Evolutionary conservation across 305 asterid genomes (phyloP).

Genomic region (Solanum hybrid): DNA sequence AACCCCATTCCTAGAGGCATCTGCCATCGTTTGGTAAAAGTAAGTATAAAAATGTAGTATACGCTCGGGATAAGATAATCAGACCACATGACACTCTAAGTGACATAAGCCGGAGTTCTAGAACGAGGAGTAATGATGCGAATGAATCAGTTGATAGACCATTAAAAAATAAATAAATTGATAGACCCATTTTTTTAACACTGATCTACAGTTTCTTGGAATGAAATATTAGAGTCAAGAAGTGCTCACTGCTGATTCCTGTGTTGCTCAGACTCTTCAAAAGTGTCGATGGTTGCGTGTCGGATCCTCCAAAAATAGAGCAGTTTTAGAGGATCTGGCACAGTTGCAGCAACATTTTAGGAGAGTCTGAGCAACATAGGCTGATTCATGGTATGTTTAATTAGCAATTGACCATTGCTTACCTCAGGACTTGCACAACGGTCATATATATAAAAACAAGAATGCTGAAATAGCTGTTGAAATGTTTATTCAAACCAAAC

Average conservation of each 20-base stretch:
- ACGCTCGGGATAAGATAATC: neutral
- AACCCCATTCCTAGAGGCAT: constrained; percentile 22
- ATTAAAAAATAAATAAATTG: too few species aligned
- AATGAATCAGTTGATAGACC: neutral
- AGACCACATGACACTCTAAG: neutral
- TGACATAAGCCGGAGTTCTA: neutral
- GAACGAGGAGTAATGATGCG: neutral
- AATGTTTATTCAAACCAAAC: neutral
- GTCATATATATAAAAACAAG: neutral
- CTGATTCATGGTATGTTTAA: neutral
- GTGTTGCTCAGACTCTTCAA: neutral
- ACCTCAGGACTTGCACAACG: neutral
- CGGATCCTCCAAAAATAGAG: neutral
- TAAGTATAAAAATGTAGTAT: neutral
- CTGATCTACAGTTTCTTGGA: neutral
- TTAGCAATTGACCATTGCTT: neutral
- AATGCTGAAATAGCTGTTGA: neutral
- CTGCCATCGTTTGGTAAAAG: neutral
- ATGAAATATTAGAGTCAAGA: neutral
- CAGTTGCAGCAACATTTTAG: neutral
- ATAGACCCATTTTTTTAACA: neutral
- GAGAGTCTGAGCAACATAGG: neutral
- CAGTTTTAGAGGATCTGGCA: neutral
- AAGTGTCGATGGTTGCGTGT: neutral
- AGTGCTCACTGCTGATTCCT: neutral